A percentile compares a stretch with the other conserved stretches of the same genome.
Evolutionary conservation across 2,329 filamentous ascomycete species (phyloP).

Genomic region (Nothophaeocryptopus gaeumannii): DNA sequence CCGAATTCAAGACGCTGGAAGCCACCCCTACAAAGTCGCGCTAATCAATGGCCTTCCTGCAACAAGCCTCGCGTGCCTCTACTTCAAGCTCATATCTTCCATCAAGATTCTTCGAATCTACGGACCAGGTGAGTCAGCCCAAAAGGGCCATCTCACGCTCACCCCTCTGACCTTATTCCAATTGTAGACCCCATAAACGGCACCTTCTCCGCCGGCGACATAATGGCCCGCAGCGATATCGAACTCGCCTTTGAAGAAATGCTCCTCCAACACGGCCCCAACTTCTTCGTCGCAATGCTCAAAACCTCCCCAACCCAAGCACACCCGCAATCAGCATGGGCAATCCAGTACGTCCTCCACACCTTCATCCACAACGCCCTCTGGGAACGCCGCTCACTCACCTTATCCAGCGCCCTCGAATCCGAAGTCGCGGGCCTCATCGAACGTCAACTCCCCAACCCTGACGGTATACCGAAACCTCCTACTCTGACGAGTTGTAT

Average conservation of each 20-base stretch:
- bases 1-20: constrained; percentile 28
- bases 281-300: constrained; percentile 30
- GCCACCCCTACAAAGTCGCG: constrained; percentile 23
- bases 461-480: constrained; percentile 22
- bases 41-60: constrained; percentile 29
- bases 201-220: constrained; percentile 18
- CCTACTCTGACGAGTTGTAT: constrained; percentile 31
- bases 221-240: constrained; percentile 29
- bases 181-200: constrained; percentile 17
- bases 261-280: constrained; percentile 30
- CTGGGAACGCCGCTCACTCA: too few species aligned
- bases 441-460: constrained; percentile 23
- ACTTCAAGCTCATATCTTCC: constrained; percentile 32
- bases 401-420: constrained; percentile 21
- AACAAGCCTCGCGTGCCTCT: constrained; percentile 33
- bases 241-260: constrained; percentile 36
- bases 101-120: constrained; percentile 34
- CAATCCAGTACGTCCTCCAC: constrained; percentile 26
- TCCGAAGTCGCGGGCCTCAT: constrained; percentile 28
- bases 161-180: too few species aligned
- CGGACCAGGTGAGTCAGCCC: constrained; percentile 26
- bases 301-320: not conserved
- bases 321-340: constrained; percentile 9
- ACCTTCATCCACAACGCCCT: not conserved
- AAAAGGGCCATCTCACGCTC: too few species aligned